Conservation (phyloP, 106 monocot genomes). For the Dioscorea dumetorum region DNA sequence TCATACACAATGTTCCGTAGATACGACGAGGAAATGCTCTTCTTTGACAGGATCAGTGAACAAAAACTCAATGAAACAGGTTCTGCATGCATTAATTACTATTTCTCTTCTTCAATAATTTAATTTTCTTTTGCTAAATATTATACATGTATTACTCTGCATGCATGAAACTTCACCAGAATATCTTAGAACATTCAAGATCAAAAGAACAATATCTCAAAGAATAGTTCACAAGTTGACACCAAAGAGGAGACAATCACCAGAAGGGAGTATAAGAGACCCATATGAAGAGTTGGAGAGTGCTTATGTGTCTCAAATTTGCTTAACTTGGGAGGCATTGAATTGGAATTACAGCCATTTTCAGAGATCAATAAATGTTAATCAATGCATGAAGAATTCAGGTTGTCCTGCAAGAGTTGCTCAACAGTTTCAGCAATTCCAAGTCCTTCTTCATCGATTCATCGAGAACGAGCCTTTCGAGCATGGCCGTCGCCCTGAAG, state of each 20-base stretch:
- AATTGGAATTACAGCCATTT: slow-evolving; percentile 77
- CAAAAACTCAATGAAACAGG: slow-evolving; percentile 92
- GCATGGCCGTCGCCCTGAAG: slow-evolving; percentile 59
- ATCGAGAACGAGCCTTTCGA: slow-evolving; percentile 93
- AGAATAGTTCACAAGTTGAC: slow-evolving; percentile 63
- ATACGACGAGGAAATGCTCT: slow-evolving; percentile 92
- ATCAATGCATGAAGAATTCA: not conserved
- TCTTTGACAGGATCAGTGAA: slow-evolving; percentile 63
- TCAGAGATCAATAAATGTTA: slow-evolving; percentile 6
- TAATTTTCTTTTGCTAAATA: too few relatives aligned
- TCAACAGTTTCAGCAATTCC: slow-evolving; percentile 89
- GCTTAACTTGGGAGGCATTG: slow-evolving; percentile 93
- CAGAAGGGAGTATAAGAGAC: slow-evolving; percentile 7
- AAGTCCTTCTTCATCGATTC: slow-evolving; percentile 79
- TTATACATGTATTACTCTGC: too few relatives aligned
- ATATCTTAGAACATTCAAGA: slow-evolving; percentile 51
- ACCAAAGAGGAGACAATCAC: slow-evolving; percentile 13
- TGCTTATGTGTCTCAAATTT: slow-evolving; percentile 86
- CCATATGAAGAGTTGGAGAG: slow-evolving; percentile 76
- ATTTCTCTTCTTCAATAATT: too few relatives aligned
- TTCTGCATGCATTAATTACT: not conserved
- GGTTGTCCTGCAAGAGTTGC: slow-evolving; percentile 58
- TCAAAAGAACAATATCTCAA: slow-evolving; percentile 60
- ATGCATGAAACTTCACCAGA: slow-evolving; percentile 28
- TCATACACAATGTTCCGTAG: slow-evolving; percentile 62